phyloP scores from a whole-genome alignment of 2,329 filamentous ascomycete species.

The Colletotrichum cuscutae region DNA sequence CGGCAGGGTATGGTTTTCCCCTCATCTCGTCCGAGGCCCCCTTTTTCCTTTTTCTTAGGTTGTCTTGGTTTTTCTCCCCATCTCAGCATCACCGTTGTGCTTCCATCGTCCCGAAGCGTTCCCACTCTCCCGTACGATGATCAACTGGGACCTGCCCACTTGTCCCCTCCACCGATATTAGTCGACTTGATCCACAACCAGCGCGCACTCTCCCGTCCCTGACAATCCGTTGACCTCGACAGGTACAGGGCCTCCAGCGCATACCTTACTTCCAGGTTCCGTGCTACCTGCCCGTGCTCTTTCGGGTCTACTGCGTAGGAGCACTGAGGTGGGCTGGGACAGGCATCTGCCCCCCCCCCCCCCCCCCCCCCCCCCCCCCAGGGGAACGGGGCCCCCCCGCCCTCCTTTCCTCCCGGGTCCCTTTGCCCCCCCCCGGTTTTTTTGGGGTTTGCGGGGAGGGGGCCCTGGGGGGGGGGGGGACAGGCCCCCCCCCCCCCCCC shows the following conservation, averaged over 20 bases:
- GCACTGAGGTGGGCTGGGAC: background rate
- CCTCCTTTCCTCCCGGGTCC: no score
- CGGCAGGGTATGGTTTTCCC: background rate
- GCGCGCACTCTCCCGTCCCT: constrained; percentile 23
- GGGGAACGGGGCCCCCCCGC: no score
- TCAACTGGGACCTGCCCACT: constrained; percentile 29
- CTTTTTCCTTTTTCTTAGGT: constrained; percentile 3
- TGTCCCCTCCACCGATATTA: constrained; percentile 17
- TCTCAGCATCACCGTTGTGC: constrained; percentile 13
- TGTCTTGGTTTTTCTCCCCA: background rate
- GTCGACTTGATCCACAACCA: constrained; percentile 27
- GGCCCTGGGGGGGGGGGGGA: no score
- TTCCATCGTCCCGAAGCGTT: constrained; percentile 11
- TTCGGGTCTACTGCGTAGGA: background rate
- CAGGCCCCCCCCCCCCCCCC: background rate
- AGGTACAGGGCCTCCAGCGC: background rate
- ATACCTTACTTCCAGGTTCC: background rate
- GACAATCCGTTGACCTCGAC: constrained; percentile 16
- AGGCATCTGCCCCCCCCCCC: background rate
- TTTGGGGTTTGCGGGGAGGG: no score
- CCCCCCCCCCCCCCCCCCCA: constrained; percentile 9
- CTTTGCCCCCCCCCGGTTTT: no score
- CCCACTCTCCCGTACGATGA: constrained; percentile 24
- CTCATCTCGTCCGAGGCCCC: background rate
- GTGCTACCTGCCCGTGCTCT: background rate